Evolutionary conservation across 2,329 filamentous ascomycete species (phyloP), one percentile per base, ranked within the genome.

Genomic region (Boeremia lycopersici): DNA sequence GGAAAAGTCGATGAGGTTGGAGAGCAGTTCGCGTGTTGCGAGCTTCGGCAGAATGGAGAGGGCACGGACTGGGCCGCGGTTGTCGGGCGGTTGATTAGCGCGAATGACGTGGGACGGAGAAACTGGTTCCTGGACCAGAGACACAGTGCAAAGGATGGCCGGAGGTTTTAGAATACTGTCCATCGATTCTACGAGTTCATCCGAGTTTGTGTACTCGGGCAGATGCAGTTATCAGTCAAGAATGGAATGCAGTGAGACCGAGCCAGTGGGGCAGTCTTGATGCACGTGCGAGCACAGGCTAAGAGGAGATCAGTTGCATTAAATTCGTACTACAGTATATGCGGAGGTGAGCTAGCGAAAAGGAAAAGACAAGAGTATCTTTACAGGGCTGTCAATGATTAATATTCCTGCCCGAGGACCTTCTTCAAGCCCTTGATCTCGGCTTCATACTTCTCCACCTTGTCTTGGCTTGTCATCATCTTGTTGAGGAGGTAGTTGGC

Each of bases 401-500:
- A 55, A 15, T 63, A 73, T 57, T 66, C 81, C 65, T 87, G 82
- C 45, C 77, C 76, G 60, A 95, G 74, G 39, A 90, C 77, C 80
- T 88, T 89, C 80, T 93, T 93, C 77, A 96, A 75, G 35, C 59
- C 77, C 1, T 75, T 84, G 74, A 89, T 90, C 71, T 96, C 87
- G 64, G 74, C 79, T 76, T 97, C 93, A 71, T 88, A 90, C 48
- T 77, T 81, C 64, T 86, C 82, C 56, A 97, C 86, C 79, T 89
- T 93, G 47, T 72, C 74, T 78, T 97, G 93, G 57, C 89, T 87
- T n/a, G 73, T 78, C 62, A 86, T 81, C 56, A 96, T 75, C 78
- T 96, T 96, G 0, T 71, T 74, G 41, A 96, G 73, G 60, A 97
- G 76, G 77, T 90, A 97, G 52, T 83, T 78, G 2, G 91, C 81